Percentiles rank a stretch among this genome's conserved stretches.
These are phyloP conservation scores for Lepidium africanum DNA, from an alignment of 345 rosid species.

Conservation along the genomic window DNA sequence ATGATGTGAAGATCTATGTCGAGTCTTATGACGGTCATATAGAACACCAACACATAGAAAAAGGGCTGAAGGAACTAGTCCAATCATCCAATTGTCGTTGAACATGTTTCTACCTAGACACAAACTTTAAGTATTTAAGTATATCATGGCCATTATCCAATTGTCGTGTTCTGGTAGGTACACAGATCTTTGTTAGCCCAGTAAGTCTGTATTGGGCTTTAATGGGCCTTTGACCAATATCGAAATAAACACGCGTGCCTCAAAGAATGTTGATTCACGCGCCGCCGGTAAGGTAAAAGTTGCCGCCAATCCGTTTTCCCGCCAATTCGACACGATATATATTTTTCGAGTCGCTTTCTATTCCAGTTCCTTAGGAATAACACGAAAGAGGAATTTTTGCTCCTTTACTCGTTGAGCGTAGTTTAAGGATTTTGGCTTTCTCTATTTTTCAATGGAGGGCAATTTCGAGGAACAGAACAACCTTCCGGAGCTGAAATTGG, in stretches of 20 bases:
- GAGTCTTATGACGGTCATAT: too few species aligned
- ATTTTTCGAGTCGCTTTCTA: background rate
- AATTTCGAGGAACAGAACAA: conserved; percentile 50
- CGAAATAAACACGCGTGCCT: background rate
- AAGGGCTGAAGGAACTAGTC: too few species aligned
- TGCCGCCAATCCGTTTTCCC: conserved; percentile 46
- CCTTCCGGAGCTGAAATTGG: conserved; percentile 91
- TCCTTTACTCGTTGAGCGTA: background rate
- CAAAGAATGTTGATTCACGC: conserved; percentile 3
- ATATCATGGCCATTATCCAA: too few species aligned
- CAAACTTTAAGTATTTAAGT: background rate
- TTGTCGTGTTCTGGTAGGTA: background rate
- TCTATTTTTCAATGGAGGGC: conserved; percentile 41
- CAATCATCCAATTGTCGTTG: background rate
- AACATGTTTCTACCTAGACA: background rate
- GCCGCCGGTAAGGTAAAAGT: conserved; percentile 15
- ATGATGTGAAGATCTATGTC: background rate
- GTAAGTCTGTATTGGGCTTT: background rate
- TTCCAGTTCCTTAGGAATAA: background rate
- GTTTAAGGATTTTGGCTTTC: background rate
- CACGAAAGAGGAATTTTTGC: background rate
- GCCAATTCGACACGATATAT: conserved; percentile 35
- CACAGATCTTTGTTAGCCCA: background rate
- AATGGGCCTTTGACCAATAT: conserved; percentile 15
- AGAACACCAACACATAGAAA: too few species aligned